A percentile compares a stretch with the other conserved stretches of the same genome.
Conservation (phyloP, 768 basidiomycete species). For the Boletus sp. region DNA sequence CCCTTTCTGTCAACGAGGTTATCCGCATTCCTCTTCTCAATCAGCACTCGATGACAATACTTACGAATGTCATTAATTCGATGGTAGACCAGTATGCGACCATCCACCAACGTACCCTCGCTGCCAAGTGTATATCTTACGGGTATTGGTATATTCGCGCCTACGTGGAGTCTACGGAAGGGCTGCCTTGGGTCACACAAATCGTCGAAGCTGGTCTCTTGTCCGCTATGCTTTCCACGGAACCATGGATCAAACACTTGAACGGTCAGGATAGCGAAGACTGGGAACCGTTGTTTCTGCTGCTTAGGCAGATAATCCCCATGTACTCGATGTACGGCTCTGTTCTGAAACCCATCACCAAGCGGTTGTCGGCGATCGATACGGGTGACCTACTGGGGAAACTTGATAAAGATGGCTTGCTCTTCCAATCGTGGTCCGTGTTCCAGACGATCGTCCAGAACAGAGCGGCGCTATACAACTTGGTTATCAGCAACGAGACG, state of each 20-base stretch:
- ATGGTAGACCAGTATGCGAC: constrained; percentile 11
- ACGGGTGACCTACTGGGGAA: constrained; percentile 8
- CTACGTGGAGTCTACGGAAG: constrained; percentile 25
- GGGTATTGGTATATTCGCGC: constrained; percentile 31
- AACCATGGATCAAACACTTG: constrained; percentile 25
- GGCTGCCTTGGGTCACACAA: constrained; percentile 26
- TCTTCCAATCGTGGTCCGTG: constrained; percentile 19
- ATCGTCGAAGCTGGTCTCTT: constrained; percentile 24
- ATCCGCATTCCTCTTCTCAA: constrained; percentile 25
- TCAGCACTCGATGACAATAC: constrained; percentile 17
- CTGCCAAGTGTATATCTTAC: constrained; percentile 28
- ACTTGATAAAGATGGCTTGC: constrained; percentile 11
- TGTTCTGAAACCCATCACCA: constrained; percentile 16
- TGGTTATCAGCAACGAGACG: constrained; percentile 3
- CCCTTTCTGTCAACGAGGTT: constrained; percentile 22
- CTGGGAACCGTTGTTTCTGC: constrained; percentile 28
- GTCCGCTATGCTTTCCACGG: constrained; percentile 23
- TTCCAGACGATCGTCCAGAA: constrained; percentile 20
- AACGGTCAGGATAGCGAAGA: constrained; percentile 19
- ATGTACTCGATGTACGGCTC: constrained; percentile 26
- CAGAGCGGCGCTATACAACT: constrained; percentile 14
- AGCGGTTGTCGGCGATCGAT: constrained; percentile 14
- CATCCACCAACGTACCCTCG: constrained; percentile 1
- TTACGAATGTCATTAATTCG: constrained; percentile 15
- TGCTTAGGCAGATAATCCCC: constrained; percentile 25